Conservation (phyloP, 176 grass and related monocot genomes). For the Puya raimondii region DNA sequence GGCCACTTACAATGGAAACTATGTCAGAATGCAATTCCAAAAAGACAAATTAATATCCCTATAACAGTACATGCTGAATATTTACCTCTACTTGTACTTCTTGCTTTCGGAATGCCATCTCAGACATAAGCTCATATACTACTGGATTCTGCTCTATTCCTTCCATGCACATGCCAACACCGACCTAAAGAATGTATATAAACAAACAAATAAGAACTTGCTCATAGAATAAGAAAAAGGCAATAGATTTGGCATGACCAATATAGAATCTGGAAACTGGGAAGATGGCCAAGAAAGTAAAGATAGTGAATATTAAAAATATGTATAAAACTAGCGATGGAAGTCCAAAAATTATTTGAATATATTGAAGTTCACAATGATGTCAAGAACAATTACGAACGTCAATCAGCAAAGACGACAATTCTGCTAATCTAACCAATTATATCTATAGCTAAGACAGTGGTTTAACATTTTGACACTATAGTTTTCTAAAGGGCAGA, state of each 20-base stretch:
- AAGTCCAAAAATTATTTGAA: too few species aligned
- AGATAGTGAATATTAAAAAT: too few species aligned
- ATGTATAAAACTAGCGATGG: too few species aligned
- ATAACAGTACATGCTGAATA: slow-evolving; percentile 8
- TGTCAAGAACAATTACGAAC: too few species aligned
- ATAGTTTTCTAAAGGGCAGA: too few species aligned
- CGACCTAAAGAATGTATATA: slow-evolving; percentile 38
- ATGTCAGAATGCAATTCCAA: background rate
- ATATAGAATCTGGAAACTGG: background rate
- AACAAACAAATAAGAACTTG: background rate
- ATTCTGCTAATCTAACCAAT: too few species aligned
- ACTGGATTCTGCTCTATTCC: slow-evolving; percentile 99
- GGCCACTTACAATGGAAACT: background rate
- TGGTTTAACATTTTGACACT: too few species aligned
- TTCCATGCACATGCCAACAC: slow-evolving; percentile 98
- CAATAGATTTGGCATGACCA: background rate
- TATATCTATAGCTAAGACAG: too few species aligned
- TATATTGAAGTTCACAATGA: too few species aligned
- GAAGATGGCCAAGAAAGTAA: too few species aligned
- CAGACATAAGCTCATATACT: slow-evolving; percentile 97
- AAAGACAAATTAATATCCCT: slow-evolving; percentile 14
- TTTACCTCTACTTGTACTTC: slow-evolving; percentile 78
- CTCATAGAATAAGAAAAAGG: background rate
- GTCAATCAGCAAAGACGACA: too few species aligned
- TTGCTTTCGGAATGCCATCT: slow-evolving; percentile 80